Evolutionary conservation across 768 basidiomycete species (phyloP).

Genomic region (Phaffia australis): DNA sequence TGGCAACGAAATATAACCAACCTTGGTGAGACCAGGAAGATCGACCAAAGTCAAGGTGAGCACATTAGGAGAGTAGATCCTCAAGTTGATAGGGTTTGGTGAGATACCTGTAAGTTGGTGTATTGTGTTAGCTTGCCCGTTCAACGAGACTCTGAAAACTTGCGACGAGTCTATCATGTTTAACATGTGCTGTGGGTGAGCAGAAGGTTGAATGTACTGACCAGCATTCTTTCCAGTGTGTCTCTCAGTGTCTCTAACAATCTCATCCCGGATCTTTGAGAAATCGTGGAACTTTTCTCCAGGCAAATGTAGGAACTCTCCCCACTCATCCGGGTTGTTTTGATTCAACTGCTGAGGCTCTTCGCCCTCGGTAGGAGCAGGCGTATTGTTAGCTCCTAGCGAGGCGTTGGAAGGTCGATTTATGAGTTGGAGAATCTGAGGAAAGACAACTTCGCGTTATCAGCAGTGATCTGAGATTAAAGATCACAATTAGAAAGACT

Average conservation of each 20-base stretch:
- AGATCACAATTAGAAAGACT: conserved; percentile 32
- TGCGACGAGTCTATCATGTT: not conserved
- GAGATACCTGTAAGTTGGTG: conserved; percentile 58
- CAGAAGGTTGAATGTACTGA: conserved; percentile 29
- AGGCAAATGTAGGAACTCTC: conserved; percentile 89
- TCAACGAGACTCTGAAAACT: not conserved
- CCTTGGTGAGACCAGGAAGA: conserved; percentile 70
- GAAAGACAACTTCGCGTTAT: not conserved
- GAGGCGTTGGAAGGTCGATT: conserved; percentile 50
- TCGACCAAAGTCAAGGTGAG: conserved; percentile 95
- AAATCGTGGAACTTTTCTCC: conserved; percentile 98
- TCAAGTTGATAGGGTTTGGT: conserved; percentile 90
- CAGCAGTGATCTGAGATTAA: not conserved
- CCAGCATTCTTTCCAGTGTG: conserved; percentile 95
- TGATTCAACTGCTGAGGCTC: conserved; percentile 40
- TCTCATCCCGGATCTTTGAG: conserved; percentile 89
- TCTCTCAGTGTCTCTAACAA: conserved; percentile 89
- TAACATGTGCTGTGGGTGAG: not conserved
- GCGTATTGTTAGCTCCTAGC: conserved; percentile 32
- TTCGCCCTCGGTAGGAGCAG: not conserved
- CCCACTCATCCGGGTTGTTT: conserved; percentile 93
- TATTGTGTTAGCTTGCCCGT: not conserved
- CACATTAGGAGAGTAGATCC: conserved; percentile 94
- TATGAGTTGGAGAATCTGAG: conserved; percentile 84
- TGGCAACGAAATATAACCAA: conserved; percentile 10